Base-by-base conservation (phyloP, 75 land plant species). In the Ceratopteris richardii region DNA sequence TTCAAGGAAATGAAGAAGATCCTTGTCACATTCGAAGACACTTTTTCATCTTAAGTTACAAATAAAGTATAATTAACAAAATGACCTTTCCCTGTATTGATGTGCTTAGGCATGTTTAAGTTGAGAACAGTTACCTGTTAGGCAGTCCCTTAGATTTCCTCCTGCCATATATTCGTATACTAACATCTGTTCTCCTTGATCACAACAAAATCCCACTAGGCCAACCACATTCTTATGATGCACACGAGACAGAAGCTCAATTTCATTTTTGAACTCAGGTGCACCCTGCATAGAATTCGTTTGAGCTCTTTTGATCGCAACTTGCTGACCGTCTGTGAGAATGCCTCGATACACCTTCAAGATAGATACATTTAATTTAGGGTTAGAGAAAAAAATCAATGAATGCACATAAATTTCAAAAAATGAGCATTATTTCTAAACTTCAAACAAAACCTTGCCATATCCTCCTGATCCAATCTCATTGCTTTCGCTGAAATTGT, bases 401-500 rank as follows among this genome's bases (percentile, higher is more conserved):
- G n/a, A n/a, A n/a, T n/a, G n/a, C n/a, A n/a, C n/a, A n/a, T n/a
- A n/a, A n/a, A n/a, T n/a, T n/a, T n/a, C n/a, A n/a, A n/a, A n/a
- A n/a, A n/a, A n/a, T n/a, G n/a, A n/a, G n/a, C n/a, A n/a, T n/a
- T n/a, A n/a, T n/a, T n/a, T n/a, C n/a, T n/a, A n/a, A n/a, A n/a
- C n/a, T n/a, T n/a, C n/a, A n/a, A n/a, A n/a, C n/a, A n/a, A 43
- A 19, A 73, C 79, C 70, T 66, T 76, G 56, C 79, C 79, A 51
- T 72, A 77, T 6, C 77, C 77, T 43, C 80, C 80, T 16, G 51
- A 42, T 1, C 80, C 77, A 28, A 77, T 63, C 44, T 41, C 72
- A 44, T 74, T 66, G 66, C 57, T 59, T 6, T 59, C 58, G 12
- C 41, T 74, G 72, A 77, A 77, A 57, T 68, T 64, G 40, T 67